A percentile compares a stretch with the other conserved stretches of the same genome.
Conservation (phyloP, 768 basidiomycete genomes). For the Rhodotorula toruloides region DNA sequence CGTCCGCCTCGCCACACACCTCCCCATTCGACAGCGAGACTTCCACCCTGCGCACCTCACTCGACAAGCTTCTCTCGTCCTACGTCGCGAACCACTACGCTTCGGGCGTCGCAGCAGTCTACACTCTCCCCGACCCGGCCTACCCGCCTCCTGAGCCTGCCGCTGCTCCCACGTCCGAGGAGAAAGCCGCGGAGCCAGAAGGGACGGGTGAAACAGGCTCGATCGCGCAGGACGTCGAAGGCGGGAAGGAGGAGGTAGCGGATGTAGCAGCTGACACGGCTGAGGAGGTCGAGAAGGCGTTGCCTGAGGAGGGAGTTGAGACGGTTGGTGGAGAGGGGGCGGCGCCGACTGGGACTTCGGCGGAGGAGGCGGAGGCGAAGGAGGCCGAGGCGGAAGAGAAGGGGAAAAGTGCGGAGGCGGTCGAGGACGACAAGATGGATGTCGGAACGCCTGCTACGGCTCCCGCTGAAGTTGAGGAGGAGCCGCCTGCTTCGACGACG, state of each 20-base stretch:
- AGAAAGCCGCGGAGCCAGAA: background rate
- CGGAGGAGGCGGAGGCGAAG: conserved; percentile 31
- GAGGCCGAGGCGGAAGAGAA: conserved; percentile 27
- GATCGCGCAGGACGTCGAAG: conserved; percentile 2
- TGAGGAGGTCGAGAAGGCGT: conserved; percentile 31
- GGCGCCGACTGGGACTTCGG: conserved; percentile 23
- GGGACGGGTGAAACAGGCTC: conserved; percentile 1
- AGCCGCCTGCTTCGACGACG: background rate
- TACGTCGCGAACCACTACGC: conserved; percentile 79
- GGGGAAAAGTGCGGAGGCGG: background rate
- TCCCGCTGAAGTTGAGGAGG: conserved; percentile 4
- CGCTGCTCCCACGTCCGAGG: background rate
- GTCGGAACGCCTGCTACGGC: background rate
- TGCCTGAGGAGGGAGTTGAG: conserved; percentile 13
- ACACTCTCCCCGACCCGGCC: conserved; percentile 49
- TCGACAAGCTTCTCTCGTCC: conserved; percentile 62
- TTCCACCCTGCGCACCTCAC: conserved; percentile 54
- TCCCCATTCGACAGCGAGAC: conserved; percentile 51
- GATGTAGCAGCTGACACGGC: conserved; percentile 27
- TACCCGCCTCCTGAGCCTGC: conserved; percentile 19
- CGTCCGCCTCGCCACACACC: conserved; percentile 58
- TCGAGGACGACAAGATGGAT: conserved; percentile 4
- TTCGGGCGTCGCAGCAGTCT: conserved; percentile 70
- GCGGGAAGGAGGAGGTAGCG: conserved; percentile 4
- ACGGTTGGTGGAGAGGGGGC: conserved; percentile 15